Conservation (phyloP, 2,329 filamentous ascomycete genomes). For the Trichoderma sp. region DNA sequence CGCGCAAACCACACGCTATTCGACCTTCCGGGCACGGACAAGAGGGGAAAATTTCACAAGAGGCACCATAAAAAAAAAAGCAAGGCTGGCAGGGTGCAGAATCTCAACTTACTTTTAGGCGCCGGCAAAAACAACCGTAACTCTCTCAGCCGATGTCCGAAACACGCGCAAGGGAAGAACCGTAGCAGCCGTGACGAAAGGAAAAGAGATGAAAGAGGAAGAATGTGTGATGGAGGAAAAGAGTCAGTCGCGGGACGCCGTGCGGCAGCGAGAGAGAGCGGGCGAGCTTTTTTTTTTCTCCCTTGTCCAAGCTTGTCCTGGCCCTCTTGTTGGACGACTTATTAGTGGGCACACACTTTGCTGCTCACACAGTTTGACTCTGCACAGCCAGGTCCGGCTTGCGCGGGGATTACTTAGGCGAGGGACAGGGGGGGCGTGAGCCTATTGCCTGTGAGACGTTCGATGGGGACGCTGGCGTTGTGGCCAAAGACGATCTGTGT, state of each 20-base stretch:
- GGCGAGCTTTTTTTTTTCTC: slow-evolving; percentile 40
- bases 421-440: slow-evolving; percentile 34
- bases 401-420: slow-evolving; percentile 33
- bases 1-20: slow-evolving; percentile 22
- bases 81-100: slow-evolving; percentile 22
- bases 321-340: slow-evolving; percentile 31
- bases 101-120: slow-evolving; percentile 54
- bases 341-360: slow-evolving; percentile 23
- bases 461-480: slow-evolving; percentile 18
- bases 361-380: slow-evolving; percentile 22
- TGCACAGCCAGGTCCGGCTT: slow-evolving; percentile 32
- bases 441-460: slow-evolving; percentile 21
- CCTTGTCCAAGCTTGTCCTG: slow-evolving; percentile 37
- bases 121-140: slow-evolving; percentile 52
- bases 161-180: slow-evolving; percentile 52
- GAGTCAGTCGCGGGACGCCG: slow-evolving; percentile 38
- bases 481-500: slow-evolving; percentile 25
- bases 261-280: slow-evolving; percentile 38
- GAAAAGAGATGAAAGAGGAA: slow-evolving; percentile 38
- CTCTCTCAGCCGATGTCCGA: slow-evolving; percentile 47
- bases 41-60: slow-evolving; percentile 30
- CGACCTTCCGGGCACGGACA: slow-evolving; percentile 28
- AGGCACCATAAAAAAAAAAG: slow-evolving; percentile 28
- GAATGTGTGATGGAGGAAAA: slow-evolving; percentile 33
- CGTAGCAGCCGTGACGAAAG: slow-evolving; percentile 44